Conservation (phyloP, 305 asterid genomes). For the Salvia sclarea region DNA sequence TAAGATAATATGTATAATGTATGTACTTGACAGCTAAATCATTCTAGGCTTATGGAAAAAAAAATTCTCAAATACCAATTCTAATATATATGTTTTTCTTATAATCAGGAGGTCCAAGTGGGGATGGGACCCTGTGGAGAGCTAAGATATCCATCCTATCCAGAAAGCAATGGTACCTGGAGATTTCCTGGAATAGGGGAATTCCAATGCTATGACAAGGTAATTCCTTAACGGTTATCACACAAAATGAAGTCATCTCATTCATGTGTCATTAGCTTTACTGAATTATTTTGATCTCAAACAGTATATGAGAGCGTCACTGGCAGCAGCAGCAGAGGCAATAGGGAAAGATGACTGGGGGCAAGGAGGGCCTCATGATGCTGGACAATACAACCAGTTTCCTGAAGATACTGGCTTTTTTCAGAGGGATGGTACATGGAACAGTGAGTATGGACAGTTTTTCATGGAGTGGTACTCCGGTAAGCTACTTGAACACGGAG, state of each 20-base stretch:
- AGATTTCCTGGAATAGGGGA: conserved; percentile 92
- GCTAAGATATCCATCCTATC: conserved; percentile 95
- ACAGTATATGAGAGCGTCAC: conserved; percentile 93
- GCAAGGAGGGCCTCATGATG: conserved; percentile 75
- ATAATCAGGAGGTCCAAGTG: conserved; percentile 82
- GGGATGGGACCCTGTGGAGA: conserved; percentile 99
- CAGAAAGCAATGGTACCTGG: conserved; percentile 97
- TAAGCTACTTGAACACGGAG: conserved; percentile 78
- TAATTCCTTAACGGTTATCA: conserved; percentile 25
- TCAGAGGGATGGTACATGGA: conserved; percentile 80
- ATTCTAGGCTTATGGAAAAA: conserved; percentile 6
- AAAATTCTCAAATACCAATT: conserved; percentile 25
- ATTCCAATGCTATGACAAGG: conserved; percentile 97
- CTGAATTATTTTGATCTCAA: conserved; percentile 22
- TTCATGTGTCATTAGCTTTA: conserved; percentile 24
- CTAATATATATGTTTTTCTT: conserved; percentile 18
- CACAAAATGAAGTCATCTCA: background rate
- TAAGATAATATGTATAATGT: conserved; percentile 10
- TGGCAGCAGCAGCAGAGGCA: conserved; percentile 76
- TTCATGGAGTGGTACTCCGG: conserved; percentile 82
- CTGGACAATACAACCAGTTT: conserved; percentile 74
- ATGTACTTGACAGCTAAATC: conserved; percentile 17
- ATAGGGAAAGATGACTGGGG: conserved; percentile 79
- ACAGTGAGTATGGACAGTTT: conserved; percentile 68
- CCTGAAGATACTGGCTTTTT: conserved; percentile 91